Base-by-base conservation (phyloP, 2,329 filamentous ascomycete genomes). In the Samsoniella hepiali region DNA sequence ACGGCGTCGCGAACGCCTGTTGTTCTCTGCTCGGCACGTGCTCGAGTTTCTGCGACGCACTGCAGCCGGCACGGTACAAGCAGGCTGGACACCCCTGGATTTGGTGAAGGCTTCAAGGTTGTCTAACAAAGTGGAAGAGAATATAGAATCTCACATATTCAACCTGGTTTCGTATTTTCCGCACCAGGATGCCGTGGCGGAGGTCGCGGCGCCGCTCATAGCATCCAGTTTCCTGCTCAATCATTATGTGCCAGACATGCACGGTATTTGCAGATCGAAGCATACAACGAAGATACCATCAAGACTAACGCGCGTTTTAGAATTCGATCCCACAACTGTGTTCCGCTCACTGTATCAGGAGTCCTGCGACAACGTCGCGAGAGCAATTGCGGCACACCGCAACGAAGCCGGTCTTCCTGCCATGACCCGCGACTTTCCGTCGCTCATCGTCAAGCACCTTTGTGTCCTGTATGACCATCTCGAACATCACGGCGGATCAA, bases 211-310 rank as follows among this genome's bases (percentile, higher is more conserved):
- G n/a, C 63, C 61, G 32, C 31, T 63, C 31, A 50, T 65, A n/a
- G 53, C 64, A 15, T 65, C 61, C 15, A 60, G 54, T 47, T 56
- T 65, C 32, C 44, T 65, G n/a, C 51, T 65, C 27, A 58, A 65
- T 44, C 61, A 65, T 32, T 65, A 65, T 50, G 49, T 53, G 10
- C 64, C 61, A 6, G 64, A 49, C 38, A 59, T 60, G 38, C 61
- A 63, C 50, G 17, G 64, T 65, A 61, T 29, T 44, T 42, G 29
- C 31, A 58, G 7, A 17, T 51, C 32, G 42, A 49, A 32, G 13
- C 22, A 49, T 47, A 49, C 17, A 31, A 38, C 29, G 7, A 60
- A 49, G 22, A n/a, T 11, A 49, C 47, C 50, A 40, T 42, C 29
- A 29, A 57, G 15, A 51, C 49, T 51, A 51, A 51, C 17, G 8